A percentile compares a stretch with the other conserved stretches of the same genome.
Evolutionary conservation across 768 basidiomycete genomes (phyloP).

Genomic region (Leucocoprinus sp.): DNA sequence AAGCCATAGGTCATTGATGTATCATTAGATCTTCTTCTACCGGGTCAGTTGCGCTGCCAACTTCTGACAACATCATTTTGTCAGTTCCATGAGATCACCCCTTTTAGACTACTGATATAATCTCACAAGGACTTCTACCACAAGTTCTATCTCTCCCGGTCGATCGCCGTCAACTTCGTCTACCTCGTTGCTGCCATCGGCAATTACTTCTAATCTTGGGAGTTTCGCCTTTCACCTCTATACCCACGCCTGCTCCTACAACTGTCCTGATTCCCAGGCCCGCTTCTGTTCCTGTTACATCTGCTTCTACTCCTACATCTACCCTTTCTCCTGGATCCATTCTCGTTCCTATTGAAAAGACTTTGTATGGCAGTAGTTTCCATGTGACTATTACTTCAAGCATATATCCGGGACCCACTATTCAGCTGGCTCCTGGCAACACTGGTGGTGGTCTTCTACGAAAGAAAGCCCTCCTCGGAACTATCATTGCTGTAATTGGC

Average conservation of each 20-base stretch:
- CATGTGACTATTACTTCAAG: conserved; percentile 4
- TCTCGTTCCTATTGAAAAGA: background rate
- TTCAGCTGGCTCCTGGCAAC: conserved; percentile 13
- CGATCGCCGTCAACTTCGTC: background rate
- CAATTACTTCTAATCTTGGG: conserved; percentile 5
- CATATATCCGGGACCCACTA: conserved; percentile 1
- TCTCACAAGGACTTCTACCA: background rate
- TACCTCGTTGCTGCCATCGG: conserved; percentile 1
- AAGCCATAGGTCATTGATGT: background rate
- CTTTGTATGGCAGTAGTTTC: background rate
- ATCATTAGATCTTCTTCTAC: background rate
- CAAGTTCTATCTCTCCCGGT: background rate
- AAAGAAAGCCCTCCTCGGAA: conserved; percentile 56
- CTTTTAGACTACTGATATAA: background rate
- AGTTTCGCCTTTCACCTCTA: background rate
- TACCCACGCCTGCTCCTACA: background rate
- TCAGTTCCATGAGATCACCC: background rate
- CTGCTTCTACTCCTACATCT: background rate
- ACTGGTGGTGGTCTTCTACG: conserved; percentile 36
- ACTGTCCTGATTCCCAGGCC: too few relatives aligned
- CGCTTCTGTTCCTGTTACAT: too few relatives aligned
- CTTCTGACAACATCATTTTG: background rate
- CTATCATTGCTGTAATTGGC: conserved; percentile 49
- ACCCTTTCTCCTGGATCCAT: background rate
- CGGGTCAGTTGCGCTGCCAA: conserved; percentile 9